phyloP scores from a whole-genome alignment of 2,329 filamentous ascomycete species.

The Exophiala dermatitidis region DNA sequence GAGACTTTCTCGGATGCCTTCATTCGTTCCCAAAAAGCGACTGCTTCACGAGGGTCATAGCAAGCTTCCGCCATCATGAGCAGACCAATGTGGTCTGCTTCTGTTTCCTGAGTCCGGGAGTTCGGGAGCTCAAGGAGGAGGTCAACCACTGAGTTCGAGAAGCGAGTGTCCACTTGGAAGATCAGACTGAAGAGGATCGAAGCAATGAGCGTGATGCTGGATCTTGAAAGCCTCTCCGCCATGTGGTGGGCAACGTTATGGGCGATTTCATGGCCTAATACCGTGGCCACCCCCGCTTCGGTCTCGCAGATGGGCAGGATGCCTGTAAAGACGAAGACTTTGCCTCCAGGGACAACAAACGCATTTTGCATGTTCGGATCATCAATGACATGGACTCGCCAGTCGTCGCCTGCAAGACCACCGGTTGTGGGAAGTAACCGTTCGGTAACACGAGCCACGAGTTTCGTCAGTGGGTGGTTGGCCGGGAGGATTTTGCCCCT shows the following conservation, averaged over 20 bases:
- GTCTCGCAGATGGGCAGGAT: constrained; percentile 51
- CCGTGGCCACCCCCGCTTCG: constrained; percentile 54
- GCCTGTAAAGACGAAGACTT: constrained; percentile 59
- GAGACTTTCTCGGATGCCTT: constrained; percentile 37
- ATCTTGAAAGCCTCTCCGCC: constrained; percentile 49
- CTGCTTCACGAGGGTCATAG: constrained; percentile 51
- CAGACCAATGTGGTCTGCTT: constrained; percentile 55
- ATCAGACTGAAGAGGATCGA: constrained; percentile 30
- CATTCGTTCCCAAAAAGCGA: constrained; percentile 49
- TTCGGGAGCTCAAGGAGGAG: constrained; percentile 49
- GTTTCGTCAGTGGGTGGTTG: constrained; percentile 41
- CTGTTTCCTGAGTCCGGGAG: constrained; percentile 51
- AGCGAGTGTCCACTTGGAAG: constrained; percentile 37
- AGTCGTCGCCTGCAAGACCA: constrained; percentile 38
- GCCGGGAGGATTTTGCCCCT: constrained; percentile 43
- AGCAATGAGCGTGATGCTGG: constrained; percentile 30
- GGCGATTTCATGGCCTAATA: constrained; percentile 57
- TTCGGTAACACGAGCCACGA: constrained; percentile 48
- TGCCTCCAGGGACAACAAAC: constrained; percentile 57
- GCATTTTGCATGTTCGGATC: constrained; percentile 47
- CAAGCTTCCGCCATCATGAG: constrained; percentile 58
- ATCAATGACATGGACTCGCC: constrained; percentile 56
- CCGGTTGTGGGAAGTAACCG: constrained; percentile 48
- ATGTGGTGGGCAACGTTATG: constrained; percentile 54
- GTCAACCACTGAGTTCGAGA: constrained; percentile 40